Conservation (phyloP, 352 stramenopile species). For the Elongisporangium anandrum region DNA sequence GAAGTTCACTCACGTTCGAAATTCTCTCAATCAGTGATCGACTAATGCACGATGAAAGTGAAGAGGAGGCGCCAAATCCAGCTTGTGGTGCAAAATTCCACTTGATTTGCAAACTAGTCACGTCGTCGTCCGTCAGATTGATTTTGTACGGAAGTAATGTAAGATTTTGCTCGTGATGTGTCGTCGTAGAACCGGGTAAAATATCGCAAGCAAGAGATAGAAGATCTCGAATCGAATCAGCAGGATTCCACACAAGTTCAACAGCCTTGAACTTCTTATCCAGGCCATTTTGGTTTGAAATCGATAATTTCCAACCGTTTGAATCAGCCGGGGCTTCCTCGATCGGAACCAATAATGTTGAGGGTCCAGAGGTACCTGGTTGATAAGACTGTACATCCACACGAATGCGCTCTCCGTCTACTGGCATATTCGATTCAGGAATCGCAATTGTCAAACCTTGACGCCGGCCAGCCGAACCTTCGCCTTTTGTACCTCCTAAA, state of each 20-base stretch:
- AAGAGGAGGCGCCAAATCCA: slow-evolving; percentile 58
- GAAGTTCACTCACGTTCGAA: slow-evolving; percentile 47
- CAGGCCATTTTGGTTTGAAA: neutral
- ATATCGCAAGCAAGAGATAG: slow-evolving; percentile 44
- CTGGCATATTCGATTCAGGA: slow-evolving; percentile 7
- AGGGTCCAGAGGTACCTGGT: slow-evolving; percentile 33
- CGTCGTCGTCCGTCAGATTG: slow-evolving; percentile 25
- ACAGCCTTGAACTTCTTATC: slow-evolving; percentile 18
- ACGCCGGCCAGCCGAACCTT: neutral
- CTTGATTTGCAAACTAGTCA: slow-evolving; percentile 38
- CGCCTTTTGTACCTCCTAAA: neutral
- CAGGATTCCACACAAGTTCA: slow-evolving; percentile 58
- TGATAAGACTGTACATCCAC: slow-evolving; percentile 36
- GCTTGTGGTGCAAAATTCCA: slow-evolving; percentile 65
- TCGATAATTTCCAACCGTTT: slow-evolving; percentile 30
- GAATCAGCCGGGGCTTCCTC: slow-evolving; percentile 69
- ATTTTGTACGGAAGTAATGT: slow-evolving; percentile 35
- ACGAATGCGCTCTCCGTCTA: slow-evolving; percentile 5
- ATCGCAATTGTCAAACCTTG: slow-evolving; percentile 9
- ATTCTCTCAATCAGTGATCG: slow-evolving; percentile 57
- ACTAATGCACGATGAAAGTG: slow-evolving; percentile 65
- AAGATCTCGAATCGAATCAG: slow-evolving; percentile 40
- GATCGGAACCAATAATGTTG: slow-evolving; percentile 58
- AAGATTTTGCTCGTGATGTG: neutral
- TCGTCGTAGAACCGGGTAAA: slow-evolving; percentile 13